Conservation (phyloP, 352 stramenopile species). For the Phytopythium boreale region DNA sequence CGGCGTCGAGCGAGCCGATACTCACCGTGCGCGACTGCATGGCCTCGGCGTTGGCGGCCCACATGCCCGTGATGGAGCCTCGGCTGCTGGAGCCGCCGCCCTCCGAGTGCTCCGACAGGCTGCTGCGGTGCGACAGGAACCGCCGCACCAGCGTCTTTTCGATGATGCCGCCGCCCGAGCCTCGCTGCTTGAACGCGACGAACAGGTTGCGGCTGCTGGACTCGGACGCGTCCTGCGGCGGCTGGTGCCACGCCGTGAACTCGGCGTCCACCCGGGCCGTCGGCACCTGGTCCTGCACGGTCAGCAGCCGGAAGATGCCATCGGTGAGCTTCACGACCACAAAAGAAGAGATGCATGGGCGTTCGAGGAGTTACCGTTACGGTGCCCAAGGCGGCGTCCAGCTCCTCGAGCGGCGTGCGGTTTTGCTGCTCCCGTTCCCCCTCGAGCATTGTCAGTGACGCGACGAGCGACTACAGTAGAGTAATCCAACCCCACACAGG, state of each 20-base stretch:
- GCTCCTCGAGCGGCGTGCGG: constrained; percentile 58
- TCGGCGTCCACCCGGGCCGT: constrained; percentile 5
- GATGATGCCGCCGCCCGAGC: neutral
- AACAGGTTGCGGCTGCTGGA: neutral
- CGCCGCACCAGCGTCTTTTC: constrained; percentile 3
- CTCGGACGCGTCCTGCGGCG: neutral
- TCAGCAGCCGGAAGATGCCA: neutral
- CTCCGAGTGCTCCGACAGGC: constrained; percentile 6
- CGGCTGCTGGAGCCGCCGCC: neutral
- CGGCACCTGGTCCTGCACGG: neutral
- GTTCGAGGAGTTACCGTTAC: constrained; percentile 40
- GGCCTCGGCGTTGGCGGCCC: constrained; percentile 6
- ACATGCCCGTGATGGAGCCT: constrained; percentile 9
- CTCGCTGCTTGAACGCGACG: neutral
- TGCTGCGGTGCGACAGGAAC: constrained; percentile 4
- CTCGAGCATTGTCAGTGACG: neutral
- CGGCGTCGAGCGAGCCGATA: neutral
- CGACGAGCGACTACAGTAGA: neutral
- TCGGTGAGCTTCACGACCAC: neutral
- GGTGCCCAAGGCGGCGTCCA: constrained; percentile 28
- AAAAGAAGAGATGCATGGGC: too few species aligned
- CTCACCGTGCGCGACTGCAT: neutral
- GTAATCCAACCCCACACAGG: too few species aligned
- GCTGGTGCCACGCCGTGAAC: constrained; percentile 6
- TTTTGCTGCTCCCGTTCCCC: constrained; percentile 37